A percentile compares a stretch with the other conserved stretches of the same genome.
Evolutionary conservation across 192 early-diverging fungal species (phyloP).

Genomic region (Gamsiella multidivaricata): DNA sequence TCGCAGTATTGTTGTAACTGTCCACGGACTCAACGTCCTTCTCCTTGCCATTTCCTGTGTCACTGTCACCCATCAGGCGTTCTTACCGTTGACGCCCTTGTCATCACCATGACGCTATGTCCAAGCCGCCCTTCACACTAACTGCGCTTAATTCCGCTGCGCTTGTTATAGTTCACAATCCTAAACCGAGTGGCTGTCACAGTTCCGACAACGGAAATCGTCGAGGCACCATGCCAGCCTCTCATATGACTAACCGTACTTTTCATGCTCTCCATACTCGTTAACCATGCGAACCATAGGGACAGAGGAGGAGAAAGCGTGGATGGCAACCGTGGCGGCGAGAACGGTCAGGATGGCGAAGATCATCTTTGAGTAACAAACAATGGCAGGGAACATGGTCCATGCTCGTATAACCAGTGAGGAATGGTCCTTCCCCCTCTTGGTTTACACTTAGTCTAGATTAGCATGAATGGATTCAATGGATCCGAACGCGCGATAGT

Average conservation of each 20-base stretch:
- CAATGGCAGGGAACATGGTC: too few relatives aligned
- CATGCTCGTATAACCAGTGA: too few relatives aligned
- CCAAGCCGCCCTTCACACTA: neutral
- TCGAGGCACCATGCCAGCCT: too few relatives aligned
- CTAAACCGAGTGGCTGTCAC: too few relatives aligned
- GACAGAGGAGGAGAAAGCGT: constrained; percentile 7
- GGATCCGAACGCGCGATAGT: too few relatives aligned
- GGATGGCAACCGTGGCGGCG: constrained; percentile 24
- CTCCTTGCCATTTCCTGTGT: neutral
- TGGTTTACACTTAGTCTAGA: neutral
- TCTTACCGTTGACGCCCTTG: neutral
- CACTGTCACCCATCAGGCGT: neutral
- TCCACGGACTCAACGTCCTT: neutral
- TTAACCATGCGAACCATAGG: too few relatives aligned
- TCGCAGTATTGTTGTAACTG: too few relatives aligned
- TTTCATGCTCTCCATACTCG: too few relatives aligned
- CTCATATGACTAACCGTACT: too few relatives aligned
- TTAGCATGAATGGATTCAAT: too few relatives aligned
- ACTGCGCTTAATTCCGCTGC: neutral
- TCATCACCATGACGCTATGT: constrained; percentile 4
- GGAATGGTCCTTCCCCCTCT: neutral
- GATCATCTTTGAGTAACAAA: constrained; percentile 46
- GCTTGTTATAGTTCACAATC: too few relatives aligned
- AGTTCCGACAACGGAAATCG: too few relatives aligned
- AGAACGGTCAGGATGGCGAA: constrained; percentile 19